phyloP scores from a whole-genome alignment of 257 asterid genomes.

The Buddleja alternifolia region DNA sequence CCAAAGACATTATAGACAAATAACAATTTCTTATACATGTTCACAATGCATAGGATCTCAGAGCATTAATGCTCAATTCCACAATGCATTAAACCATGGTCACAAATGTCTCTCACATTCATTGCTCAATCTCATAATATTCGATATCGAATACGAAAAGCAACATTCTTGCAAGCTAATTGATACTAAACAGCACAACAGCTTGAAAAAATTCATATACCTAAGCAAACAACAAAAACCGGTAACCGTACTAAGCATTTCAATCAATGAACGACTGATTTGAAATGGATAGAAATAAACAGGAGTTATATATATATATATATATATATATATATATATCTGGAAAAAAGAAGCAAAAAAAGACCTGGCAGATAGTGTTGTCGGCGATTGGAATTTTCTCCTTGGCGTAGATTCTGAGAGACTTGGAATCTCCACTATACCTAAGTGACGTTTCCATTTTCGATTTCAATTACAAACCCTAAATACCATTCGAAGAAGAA shows the following conservation, averaged over 20 bases:
- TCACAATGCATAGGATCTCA: not conserved
- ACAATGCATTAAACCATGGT: not conserved
- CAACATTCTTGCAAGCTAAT: not conserved
- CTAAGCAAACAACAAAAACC: not conserved
- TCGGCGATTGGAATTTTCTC: slow-evolving; percentile 64
- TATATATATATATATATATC: not conserved
- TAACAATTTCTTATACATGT: not conserved
- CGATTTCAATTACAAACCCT: slow-evolving; percentile 28
- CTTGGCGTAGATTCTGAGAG: slow-evolving; percentile 79
- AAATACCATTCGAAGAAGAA: slow-evolving; percentile 19
- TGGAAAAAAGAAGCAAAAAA: not conserved
- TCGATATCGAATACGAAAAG: not conserved
- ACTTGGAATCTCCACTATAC: slow-evolving; percentile 70
- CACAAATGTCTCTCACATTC: not conserved
- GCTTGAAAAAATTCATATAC: not conserved
- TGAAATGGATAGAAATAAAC: not conserved
- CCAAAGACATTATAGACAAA: not conserved
- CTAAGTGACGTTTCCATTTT: slow-evolving; percentile 92
- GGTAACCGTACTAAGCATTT: not conserved
- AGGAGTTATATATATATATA: not conserved
- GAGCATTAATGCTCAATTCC: not conserved
- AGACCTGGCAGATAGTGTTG: slow-evolving; percentile 66
- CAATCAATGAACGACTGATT: not conserved
- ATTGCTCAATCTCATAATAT: not conserved
- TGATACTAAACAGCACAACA: not conserved